Evolutionary conservation across 2,329 filamentous ascomycete species (phyloP).

Genomic region (Alternaria infectoria): DNA sequence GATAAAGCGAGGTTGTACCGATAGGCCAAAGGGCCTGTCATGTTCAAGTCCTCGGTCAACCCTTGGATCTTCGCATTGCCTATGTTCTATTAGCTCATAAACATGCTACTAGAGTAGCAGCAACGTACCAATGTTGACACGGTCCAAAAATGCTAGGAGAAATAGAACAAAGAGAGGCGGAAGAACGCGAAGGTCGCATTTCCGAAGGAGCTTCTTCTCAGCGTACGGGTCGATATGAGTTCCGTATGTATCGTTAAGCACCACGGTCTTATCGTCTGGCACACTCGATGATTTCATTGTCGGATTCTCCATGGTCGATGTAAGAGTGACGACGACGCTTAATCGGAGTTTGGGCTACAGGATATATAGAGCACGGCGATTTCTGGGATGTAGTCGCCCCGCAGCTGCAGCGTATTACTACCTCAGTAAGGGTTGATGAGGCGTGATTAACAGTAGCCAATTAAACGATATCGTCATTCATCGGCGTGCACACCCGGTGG

Average conservation of each 20-base stretch:
- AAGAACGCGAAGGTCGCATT: conserved; percentile 57
- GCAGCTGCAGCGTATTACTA: neutral
- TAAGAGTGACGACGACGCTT: neutral
- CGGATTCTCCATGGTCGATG: conserved; percentile 15
- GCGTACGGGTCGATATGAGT: conserved; percentile 42
- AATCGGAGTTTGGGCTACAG: neutral
- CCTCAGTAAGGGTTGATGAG: neutral
- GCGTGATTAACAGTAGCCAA: neutral
- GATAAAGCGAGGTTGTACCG: conserved; percentile 49
- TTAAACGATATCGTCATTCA: neutral
- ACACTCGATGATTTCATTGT: conserved; percentile 1
- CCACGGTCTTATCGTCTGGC: conserved; percentile 29
- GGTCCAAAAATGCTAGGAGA: conserved; percentile 33
- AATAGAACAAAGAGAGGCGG: conserved; percentile 56
- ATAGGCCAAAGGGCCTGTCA: conserved; percentile 36
- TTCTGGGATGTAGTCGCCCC: neutral
- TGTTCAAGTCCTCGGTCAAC: conserved; percentile 46
- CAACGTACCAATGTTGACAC: conserved; percentile 26
- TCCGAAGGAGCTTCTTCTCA: conserved; percentile 56
- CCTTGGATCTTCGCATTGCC: conserved; percentile 52
- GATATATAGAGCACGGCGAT: neutral
- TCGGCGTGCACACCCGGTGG: neutral
- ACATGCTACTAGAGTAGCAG: neutral
- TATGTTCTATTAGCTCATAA: conserved; percentile 7
- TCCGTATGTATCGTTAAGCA: conserved; percentile 33